These are phyloP conservation scores for Fusarium gaditjirri DNA, from an alignment of 2,329 filamentous ascomycete species.

Conservation along the genomic window DNA sequence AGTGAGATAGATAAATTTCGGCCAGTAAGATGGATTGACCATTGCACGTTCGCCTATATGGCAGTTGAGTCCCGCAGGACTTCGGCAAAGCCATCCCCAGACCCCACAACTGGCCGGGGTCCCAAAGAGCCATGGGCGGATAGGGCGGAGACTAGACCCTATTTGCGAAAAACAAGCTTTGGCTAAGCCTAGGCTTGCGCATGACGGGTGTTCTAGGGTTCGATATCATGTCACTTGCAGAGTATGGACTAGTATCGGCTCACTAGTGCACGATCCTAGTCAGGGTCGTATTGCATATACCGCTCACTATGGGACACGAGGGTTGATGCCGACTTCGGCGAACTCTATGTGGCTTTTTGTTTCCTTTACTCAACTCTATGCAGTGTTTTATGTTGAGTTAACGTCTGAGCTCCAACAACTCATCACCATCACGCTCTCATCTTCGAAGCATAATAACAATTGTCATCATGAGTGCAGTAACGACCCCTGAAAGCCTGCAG, in stretches of 20 bases:
- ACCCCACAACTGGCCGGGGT: neutral
- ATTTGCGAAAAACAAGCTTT: neutral
- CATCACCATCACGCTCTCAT: neutral
- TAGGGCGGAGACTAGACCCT: neutral
- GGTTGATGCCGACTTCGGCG: neutral
- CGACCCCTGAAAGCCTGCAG: neutral
- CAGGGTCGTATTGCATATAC: neutral
- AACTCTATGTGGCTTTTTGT: neutral
- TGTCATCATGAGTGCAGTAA: neutral
- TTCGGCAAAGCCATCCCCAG: neutral
- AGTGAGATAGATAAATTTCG: neutral
- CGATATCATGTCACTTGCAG: neutral
- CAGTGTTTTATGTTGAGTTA: neutral
- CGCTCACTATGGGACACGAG: too few species aligned
- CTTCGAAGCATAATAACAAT: neutral
- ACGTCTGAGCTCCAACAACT: neutral
- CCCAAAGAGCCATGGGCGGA: neutral
- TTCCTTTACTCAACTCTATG: neutral
- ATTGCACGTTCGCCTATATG: neutral
- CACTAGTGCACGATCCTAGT: neutral
- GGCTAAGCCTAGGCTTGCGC: neutral
- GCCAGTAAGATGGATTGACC: neutral
- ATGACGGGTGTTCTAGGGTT: neutral
- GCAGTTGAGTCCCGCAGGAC: neutral
- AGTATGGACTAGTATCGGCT: neutral